Percentiles rank a stretch among this genome's conserved stretches.
Conservation (phyloP, 768 basidiomycete species). For the Agaricus blazei region DNA sequence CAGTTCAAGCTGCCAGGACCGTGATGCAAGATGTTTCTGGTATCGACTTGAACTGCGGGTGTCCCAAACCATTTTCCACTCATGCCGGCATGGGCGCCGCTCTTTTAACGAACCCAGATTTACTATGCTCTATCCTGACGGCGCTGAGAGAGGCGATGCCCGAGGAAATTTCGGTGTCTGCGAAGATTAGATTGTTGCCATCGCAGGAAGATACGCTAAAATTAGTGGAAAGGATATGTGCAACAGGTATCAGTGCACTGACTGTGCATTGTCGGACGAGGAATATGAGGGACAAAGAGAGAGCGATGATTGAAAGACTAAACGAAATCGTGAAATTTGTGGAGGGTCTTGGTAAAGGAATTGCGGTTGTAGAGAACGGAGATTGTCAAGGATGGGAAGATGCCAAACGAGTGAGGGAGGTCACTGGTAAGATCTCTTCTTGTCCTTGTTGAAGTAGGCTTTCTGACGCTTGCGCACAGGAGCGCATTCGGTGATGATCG, state of each 20-base stretch:
- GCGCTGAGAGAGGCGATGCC: slow-evolving; percentile 72
- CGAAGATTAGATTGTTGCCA: slow-evolving; percentile 88
- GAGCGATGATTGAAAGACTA: slow-evolving; percentile 73
- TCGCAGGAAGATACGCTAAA: slow-evolving; percentile 83
- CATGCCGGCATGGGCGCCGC: slow-evolving; percentile 97
- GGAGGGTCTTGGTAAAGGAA: slow-evolving; percentile 59
- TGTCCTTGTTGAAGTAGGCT: slow-evolving; percentile 12
- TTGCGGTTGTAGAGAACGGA: slow-evolving; percentile 93
- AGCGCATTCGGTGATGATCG: slow-evolving; percentile 93
- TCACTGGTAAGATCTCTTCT: slow-evolving; percentile 51
- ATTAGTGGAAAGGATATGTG: slow-evolving; percentile 83
- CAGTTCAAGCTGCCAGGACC: slow-evolving; percentile 84
- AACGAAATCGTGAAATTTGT: slow-evolving; percentile 86
- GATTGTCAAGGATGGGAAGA: slow-evolving; percentile 82
- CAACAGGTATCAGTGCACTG: slow-evolving; percentile 82
- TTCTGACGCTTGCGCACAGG: slow-evolving; percentile 31
- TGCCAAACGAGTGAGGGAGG: slow-evolving; percentile 63
- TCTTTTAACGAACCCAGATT: slow-evolving; percentile 84
- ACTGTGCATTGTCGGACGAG: slow-evolving; percentile 95
- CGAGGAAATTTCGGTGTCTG: slow-evolving; percentile 80
- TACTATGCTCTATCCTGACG: slow-evolving; percentile 83
- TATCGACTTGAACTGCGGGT: slow-evolving; percentile 96
- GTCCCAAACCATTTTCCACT: slow-evolving; percentile 94
- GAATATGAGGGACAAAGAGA: slow-evolving; percentile 82
- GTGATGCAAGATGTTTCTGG: slow-evolving; percentile 90